Evolutionary conservation across 169 alveolate species (phyloP), one percentile per base, ranked within the genome.

Genomic region (Plasmodium vivax): DNA sequence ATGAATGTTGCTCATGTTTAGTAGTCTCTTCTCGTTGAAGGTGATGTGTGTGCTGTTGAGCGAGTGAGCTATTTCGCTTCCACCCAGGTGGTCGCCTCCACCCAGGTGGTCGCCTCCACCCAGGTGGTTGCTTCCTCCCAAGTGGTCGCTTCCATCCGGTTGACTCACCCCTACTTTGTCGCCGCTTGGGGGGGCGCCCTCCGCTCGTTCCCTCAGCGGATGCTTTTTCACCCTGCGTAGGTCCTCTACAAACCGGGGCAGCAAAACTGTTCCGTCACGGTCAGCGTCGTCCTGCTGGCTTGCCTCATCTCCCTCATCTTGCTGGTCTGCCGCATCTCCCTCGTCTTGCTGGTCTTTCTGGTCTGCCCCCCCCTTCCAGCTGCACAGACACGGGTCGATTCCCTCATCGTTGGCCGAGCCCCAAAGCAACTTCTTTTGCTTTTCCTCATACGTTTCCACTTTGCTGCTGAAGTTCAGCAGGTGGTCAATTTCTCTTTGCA

Each of bases 381-480:
- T 58, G 58, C 72, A 72, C 32, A 79, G 72, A 14, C n/a, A 23
- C 32, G 30, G 27, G 71, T 82, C 91, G 56, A 90, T 90, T 27
- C 81, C 85, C 32, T 90, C 92, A 82, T 90, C 77, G 54, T 90
- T 71, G 32, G 73, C 16, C 10, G 83, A 90, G 16, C 77, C 91
- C 51, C 80, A 54, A 36, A 71, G 6, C 51, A 90, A n/a, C 34
- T 47, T 82, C 56, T 68, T 79, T 23, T 81, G 81, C 47, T 71
- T 90, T 30, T 90, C 91, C 51, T 90, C 94, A 79, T 81, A 81
- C 3, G 91, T 90, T 73, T 90, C 94, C 30, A 14, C 12, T 27
- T 68, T 80, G 47, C 81, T 90, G n/a, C 81, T 90, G 30, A 41
- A 62, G 47, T 90, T 56, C 41, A 90, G 51, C 27, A 90, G 74